Evolutionary conservation across 2,329 filamentous ascomycete species (phyloP).

Genomic region (Fusarium sp.): DNA sequence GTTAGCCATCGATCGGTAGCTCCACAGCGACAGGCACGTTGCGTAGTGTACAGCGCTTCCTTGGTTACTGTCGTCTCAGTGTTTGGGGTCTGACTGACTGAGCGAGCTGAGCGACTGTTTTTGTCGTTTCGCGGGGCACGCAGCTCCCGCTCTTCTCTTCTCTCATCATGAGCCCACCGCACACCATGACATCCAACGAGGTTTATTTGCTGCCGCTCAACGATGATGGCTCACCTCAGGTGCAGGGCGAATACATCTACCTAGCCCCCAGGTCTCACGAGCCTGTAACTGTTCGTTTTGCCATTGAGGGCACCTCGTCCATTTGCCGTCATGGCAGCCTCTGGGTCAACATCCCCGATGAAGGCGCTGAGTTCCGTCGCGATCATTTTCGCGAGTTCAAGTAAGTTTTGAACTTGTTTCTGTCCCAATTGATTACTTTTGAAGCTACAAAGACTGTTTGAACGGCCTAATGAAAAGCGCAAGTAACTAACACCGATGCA

Average conservation of each 20-base stretch:
- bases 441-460: background rate
- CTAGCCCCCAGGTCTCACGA: conserved; percentile 78
- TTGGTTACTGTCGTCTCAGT: conserved; percentile 39
- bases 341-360: conserved; percentile 93
- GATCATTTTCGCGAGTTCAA: conserved; percentile 88
- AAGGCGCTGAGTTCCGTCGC: conserved; percentile 80
- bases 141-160: conserved; percentile 47
- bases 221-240: conserved; percentile 91
- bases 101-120: conserved; percentile 29
- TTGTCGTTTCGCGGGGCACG: conserved; percentile 47
- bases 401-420: conserved; percentile 63
- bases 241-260: conserved; percentile 92
- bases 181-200: conserved; percentile 73
- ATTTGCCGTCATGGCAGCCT: conserved; percentile 94
- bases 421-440: conserved; percentile 11
- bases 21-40: conserved; percentile 38
- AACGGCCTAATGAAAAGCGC: background rate
- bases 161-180: conserved; percentile 64
- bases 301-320: conserved; percentile 93
- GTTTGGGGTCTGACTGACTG: conserved; percentile 6
- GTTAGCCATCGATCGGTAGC: conserved; percentile 38
- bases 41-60: conserved; percentile 35
- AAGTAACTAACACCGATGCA: conserved; percentile 17
- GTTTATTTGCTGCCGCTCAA: conserved; percentile 92
- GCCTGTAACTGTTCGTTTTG: conserved; percentile 86